A percentile compares a stretch with the other conserved stretches of the same genome.
These are phyloP conservation scores for Fomitiporia mediterranea DNA, from an alignment of 1,284 basidiomycete genomes.

Conservation along the genomic window DNA sequence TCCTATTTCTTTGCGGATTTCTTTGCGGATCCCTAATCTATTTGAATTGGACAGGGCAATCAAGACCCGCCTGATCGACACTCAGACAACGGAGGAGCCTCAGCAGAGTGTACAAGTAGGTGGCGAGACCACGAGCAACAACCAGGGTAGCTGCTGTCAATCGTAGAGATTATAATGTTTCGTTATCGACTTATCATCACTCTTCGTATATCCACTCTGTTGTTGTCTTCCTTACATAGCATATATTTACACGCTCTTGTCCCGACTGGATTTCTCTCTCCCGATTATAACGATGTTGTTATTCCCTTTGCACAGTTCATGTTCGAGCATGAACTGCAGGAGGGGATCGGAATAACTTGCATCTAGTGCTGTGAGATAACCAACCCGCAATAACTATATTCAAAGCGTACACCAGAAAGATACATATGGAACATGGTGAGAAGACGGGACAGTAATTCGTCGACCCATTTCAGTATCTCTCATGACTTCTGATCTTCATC, in stretches of 20 bases:
- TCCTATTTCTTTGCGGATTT: slow-evolving; percentile 4
- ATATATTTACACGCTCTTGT: slow-evolving; percentile 4
- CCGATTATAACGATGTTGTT: too few relatives aligned
- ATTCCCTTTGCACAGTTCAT: too few relatives aligned
- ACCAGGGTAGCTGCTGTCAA: slow-evolving; percentile 53
- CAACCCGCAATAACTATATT: slow-evolving; percentile 2
- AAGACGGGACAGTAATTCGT: too few relatives aligned
- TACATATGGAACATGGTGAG: background rate
- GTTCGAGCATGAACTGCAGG: too few relatives aligned
- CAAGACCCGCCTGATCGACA: slow-evolving; percentile 96
- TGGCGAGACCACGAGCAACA: slow-evolving; percentile 51
- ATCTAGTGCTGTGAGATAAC: background rate
- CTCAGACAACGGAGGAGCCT: slow-evolving; percentile 68
- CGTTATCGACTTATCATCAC: background rate
- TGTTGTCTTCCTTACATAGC: slow-evolving; percentile 1
- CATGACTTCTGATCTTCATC: background rate
- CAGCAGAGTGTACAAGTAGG: slow-evolving; percentile 41
- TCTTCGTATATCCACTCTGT: slow-evolving; percentile 4
- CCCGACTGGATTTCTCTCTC: too few relatives aligned
- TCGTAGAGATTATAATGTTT: slow-evolving; percentile 28
- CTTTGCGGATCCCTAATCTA: background rate
- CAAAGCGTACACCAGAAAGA: slow-evolving; percentile 4
- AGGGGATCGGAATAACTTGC: too few relatives aligned
- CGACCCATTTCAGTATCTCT: background rate
- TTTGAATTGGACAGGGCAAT: slow-evolving; percentile 69